Percentiles rank a stretch among this genome's conserved stretches.
phyloP scores from a whole-genome alignment of 495 filamentous ascomycete species.

The Alectoria sarmentosa region DNA sequence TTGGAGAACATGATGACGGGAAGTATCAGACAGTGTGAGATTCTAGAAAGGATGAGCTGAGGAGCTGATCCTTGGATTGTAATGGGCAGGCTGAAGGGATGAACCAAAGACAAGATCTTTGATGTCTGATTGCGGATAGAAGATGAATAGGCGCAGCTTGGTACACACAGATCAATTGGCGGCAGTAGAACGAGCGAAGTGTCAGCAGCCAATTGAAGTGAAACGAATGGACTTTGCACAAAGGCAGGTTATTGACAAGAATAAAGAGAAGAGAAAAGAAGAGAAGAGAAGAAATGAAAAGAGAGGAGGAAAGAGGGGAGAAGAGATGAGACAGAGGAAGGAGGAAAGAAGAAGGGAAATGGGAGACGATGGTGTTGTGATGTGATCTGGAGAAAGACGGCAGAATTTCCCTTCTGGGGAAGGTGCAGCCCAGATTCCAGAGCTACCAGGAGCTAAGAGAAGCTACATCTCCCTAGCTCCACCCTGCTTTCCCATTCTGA shows the following conservation, averaged over 20 bases:
- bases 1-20: slow-evolving; percentile 14
- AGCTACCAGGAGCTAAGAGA: not conserved
- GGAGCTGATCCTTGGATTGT: not conserved
- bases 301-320: not conserved
- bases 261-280: slow-evolving; percentile 1
- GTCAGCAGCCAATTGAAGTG: not conserved
- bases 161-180: slow-evolving; percentile 4
- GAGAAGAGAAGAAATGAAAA: not conserved
- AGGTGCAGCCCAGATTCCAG: not conserved
- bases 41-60: not conserved
- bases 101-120: not conserved
- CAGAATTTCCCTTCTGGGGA: not conserved
- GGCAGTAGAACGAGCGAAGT: slow-evolving; percentile 8
- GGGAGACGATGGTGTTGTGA: not conserved
- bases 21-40: not conserved
- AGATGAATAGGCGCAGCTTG: not conserved
- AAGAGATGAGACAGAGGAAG: not conserved
- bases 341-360: not conserved
- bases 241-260: not conserved
- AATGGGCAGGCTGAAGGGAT: not conserved
- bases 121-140: slow-evolving; percentile 3
- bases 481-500: not conserved
- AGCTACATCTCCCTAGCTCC: not conserved
- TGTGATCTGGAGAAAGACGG: not conserved
- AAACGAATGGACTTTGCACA: slow-evolving; percentile 1